Evolutionary conservation across 129 eudicot genomes (phyloP), one percentile per base, ranked within the genome.

Genomic region (Gnaphalium uliginosum): DNA sequence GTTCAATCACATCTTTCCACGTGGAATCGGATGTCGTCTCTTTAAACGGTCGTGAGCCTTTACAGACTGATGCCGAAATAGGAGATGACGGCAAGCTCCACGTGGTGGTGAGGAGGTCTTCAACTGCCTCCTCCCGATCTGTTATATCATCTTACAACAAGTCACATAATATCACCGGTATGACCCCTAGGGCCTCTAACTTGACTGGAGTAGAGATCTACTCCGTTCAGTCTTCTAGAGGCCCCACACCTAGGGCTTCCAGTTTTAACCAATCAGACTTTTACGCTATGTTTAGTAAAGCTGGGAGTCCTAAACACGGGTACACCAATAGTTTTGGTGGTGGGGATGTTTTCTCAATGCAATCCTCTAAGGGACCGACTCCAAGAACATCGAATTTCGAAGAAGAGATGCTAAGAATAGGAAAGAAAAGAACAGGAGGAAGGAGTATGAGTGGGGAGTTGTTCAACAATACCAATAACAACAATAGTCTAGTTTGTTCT

Each of bases 181-280:
- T 94, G 65, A 90, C 98, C 0, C 96, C 98, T 0, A 77, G 98
- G 61, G 96, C 96, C 0, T 93, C 98, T 0, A 93, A 93, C 24
- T 32, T 93, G n/a, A 93, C 98, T 0, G 98, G 97, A 8, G 98
- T 90, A 1, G 98, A 93, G 86, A 93, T 93, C 58, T 93, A 93
- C 75, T 90, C 97, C 3, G 92, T 88, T 13, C 98, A 93, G 63
- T 90, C 98, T 2, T 93, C 98, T 0, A 77, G 98, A 8, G 98
- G 90, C 71, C 98, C 98, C 2, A 93, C 97, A 6, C 98, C 98
- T 0, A 81, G 98, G 8, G 96, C 89, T 18, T 93, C 98, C 0
- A 93, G 98, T 70, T 93, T 93, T 30, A 93, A 93, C 77, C 97
- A 93, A 50, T 88, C 87, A 2, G 98, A 93, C 60, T 93, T 93